phyloP scores from a whole-genome alignment of 2,329 filamentous ascomycete species.

The Ceratocystis alfenasii region DNA sequence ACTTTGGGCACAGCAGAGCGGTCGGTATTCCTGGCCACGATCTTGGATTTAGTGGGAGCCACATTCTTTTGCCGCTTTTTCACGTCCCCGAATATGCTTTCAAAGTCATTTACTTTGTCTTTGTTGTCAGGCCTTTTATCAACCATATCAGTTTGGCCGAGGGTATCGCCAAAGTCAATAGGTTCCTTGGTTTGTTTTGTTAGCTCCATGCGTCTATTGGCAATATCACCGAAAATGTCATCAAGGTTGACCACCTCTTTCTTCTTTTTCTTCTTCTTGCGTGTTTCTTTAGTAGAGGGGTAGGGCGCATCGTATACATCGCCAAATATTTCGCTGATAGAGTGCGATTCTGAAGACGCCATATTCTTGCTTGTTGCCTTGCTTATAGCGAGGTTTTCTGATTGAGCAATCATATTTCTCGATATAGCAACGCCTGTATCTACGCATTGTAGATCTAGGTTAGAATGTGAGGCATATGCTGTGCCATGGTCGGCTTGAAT shows the following conservation, averaged over 20 bases:
- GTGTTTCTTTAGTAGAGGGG: neutral
- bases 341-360: neutral
- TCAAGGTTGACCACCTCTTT: neutral
- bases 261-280: neutral
- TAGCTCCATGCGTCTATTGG: neutral
- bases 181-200: neutral
- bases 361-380: neutral
- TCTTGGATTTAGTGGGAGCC: neutral
- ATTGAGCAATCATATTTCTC: neutral
- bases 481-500: too few species aligned
- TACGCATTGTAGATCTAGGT: neutral
- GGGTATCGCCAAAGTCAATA: constrained; percentile 5
- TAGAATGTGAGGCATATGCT: neutral
- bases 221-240: constrained; percentile 14
- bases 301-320: neutral
- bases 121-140: constrained; percentile 1
- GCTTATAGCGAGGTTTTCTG: neutral
- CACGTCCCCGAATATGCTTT: constrained; percentile 8
- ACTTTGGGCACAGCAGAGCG: neutral
- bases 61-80: neutral
- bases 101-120: neutral
- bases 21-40: neutral
- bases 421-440: constrained; percentile 1
- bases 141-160: neutral
- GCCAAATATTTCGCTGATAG: neutral